phyloP scores from a whole-genome alignment of 495 filamentous ascomycete species.

The Aspergillus haitiensis region DNA sequence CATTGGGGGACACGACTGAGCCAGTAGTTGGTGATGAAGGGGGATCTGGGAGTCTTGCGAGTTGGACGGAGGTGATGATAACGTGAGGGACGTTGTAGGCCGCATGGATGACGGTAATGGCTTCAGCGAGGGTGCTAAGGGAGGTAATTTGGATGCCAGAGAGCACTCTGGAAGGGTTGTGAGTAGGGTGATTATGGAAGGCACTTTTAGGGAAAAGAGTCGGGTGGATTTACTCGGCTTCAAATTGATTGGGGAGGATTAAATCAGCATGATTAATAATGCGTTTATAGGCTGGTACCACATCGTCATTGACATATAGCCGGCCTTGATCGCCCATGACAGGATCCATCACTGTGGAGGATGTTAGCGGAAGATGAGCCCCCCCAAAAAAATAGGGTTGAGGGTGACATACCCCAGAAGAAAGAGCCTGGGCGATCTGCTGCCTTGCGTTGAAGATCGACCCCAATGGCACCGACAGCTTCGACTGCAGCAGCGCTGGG shows the following conservation, averaged over 20 bases:
- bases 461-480: constrained; percentile 78
- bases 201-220: constrained; percentile 14
- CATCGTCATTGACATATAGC: constrained; percentile 85
- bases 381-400: not conserved
- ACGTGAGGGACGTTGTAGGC: constrained; percentile 81
- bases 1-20: constrained; percentile 43
- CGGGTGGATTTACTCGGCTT: constrained; percentile 72
- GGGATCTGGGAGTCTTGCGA: constrained; percentile 39
- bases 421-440: constrained; percentile 69
- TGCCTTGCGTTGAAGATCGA: constrained; percentile 70
- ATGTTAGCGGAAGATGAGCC: constrained; percentile 4
- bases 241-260: constrained; percentile 95
- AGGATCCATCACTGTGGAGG: constrained; percentile 75
- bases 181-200: not conserved
- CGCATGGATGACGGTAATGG: constrained; percentile 74
- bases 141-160: constrained; percentile 81
- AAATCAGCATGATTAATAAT: constrained; percentile 80
- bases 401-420: constrained; percentile 70
- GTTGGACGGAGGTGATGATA: constrained; percentile 82
- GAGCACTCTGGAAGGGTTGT: constrained; percentile 58
- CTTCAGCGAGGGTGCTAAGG: constrained; percentile 65
- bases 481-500: constrained; percentile 81
- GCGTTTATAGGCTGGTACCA: constrained; percentile 85
- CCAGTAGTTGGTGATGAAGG: constrained; percentile 34
- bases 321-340: constrained; percentile 97